Evolutionary conservation across 2,329 filamentous ascomycete genomes (phyloP), one percentile per base, ranked within the genome.

Genomic region (Alternaria sp.): DNA sequence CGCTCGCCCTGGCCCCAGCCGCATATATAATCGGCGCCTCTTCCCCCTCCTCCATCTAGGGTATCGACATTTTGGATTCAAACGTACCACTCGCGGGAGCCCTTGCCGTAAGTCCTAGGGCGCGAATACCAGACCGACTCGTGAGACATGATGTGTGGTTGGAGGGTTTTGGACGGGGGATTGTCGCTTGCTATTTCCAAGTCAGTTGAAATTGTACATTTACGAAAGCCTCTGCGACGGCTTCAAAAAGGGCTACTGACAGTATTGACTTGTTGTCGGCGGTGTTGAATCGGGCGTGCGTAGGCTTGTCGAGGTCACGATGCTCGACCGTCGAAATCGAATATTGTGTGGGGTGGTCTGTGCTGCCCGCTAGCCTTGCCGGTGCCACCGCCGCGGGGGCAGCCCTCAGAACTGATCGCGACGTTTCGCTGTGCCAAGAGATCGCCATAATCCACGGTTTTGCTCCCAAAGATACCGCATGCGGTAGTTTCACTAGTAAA

Each of bases 81-180:
- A 69, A 86, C 92, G 83, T 93, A 97, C 94, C 94, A 97, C 83
- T 86, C 85, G 85, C 94, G 92, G 84, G 92, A 87, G 86, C 95
- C 95, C 90, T 97, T 97, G 88, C 95, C 95, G 89, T 96, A 97
- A 84, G 85, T 93, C 86, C 94, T 92, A 82, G 96, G 96, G 85
- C 96, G 94, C 82, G 93, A 97, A 91, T 96, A 97, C 94, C 95
- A 99, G 87, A 98, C 93, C 65, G 91, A 93, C 88, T 98, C 95
- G 93, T 92, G 90, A 85, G 90, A 90, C 90, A 92, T 92, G 81
- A 81, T 90, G 85, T 84, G 83, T 82, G 81, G 80, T 75, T 77
- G 17, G 65, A 51, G 65, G 59, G 64, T 57, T 66, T 45, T 57
- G 57, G 45, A 30, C 44, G 23, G 59, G 54, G 46, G 54, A 40